Evolutionary conservation across 179 eudicot genomes (phyloP).

Genomic region (Beta macrorhiza): DNA sequence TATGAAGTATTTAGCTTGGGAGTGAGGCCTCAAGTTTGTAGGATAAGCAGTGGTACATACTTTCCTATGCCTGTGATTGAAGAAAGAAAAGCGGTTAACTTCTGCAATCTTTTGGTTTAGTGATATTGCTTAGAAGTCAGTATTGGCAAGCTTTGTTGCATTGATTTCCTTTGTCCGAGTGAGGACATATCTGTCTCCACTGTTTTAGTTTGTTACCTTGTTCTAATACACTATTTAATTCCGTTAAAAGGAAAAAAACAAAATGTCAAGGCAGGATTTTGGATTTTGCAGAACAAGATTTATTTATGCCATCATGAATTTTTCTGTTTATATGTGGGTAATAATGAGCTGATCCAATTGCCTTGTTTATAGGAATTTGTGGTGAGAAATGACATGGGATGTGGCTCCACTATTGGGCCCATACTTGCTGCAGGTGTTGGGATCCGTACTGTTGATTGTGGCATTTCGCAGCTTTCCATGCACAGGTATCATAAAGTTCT

Average conservation of each 20-base stretch:
- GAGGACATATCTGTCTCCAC: neutral
- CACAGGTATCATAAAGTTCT: slow-evolving; percentile 64
- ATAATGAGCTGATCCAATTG: neutral
- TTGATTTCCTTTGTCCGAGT: neutral
- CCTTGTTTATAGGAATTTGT: slow-evolving; percentile 68
- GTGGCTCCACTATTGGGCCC: slow-evolving; percentile 98
- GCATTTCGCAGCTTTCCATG: slow-evolving; percentile 96
- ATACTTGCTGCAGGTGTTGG: slow-evolving; percentile 95
- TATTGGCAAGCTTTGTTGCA: neutral
- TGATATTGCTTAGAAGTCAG: no score
- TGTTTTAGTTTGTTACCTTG: neutral
- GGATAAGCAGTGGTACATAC: neutral
- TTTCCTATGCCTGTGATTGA: no score
- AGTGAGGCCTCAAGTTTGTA: neutral
- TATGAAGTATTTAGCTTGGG: neutral
- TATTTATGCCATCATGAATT: neutral
- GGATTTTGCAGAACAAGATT: neutral
- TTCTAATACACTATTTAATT: neutral
- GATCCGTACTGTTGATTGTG: slow-evolving; percentile 94
- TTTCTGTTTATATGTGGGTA: neutral
- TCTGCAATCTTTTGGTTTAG: neutral
- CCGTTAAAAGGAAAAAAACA: neutral
- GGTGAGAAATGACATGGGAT: slow-evolving; percentile 98
- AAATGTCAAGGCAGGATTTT: neutral
- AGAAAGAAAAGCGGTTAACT: no score